Percentiles rank a stretch among this genome's conserved stretches.
Conservation (phyloP, 306 rosid species). For the Carpinus viminea region DNA sequence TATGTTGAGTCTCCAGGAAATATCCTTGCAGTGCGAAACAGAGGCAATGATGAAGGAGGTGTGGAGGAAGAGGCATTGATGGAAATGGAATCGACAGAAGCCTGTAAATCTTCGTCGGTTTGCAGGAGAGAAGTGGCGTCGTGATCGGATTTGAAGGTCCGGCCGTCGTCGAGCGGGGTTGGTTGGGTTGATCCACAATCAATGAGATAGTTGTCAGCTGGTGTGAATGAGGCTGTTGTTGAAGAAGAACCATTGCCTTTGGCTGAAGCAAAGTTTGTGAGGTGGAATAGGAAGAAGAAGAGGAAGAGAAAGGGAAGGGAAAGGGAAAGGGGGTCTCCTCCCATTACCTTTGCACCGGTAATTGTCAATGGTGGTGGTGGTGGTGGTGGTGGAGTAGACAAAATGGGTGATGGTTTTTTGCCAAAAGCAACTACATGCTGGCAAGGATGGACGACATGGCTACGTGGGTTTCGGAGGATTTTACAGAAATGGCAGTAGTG, state of each 20-base stretch:
- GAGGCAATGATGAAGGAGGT: constrained; percentile 43
- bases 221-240: constrained; percentile 25
- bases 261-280: constrained; percentile 16
- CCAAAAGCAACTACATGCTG: neutral
- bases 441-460: neutral
- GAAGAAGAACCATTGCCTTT: neutral
- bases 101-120: constrained; percentile 50
- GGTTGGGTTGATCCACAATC: constrained; percentile 62
- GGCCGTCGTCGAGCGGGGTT: constrained; percentile 53
- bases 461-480: constrained; percentile 19
- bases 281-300: constrained; percentile 15
- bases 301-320: constrained; percentile 20
- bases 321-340: constrained; percentile 26
- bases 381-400: neutral
- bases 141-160: constrained; percentile 74
- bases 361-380: neutral
- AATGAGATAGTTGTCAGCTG: constrained; percentile 63
- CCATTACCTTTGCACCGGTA: constrained; percentile 28
- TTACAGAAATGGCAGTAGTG: constrained; percentile 3
- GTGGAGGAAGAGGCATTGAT: constrained; percentile 29
- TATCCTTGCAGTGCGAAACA: constrained; percentile 55
- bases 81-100: constrained; percentile 41
- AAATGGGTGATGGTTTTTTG: neutral
- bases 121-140: constrained; percentile 60
- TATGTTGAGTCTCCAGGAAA: constrained; percentile 54